These are phyloP conservation scores for Bacidia rubella DNA, from an alignment of 495 filamentous ascomycete genomes.

Conservation along the genomic window DNA sequence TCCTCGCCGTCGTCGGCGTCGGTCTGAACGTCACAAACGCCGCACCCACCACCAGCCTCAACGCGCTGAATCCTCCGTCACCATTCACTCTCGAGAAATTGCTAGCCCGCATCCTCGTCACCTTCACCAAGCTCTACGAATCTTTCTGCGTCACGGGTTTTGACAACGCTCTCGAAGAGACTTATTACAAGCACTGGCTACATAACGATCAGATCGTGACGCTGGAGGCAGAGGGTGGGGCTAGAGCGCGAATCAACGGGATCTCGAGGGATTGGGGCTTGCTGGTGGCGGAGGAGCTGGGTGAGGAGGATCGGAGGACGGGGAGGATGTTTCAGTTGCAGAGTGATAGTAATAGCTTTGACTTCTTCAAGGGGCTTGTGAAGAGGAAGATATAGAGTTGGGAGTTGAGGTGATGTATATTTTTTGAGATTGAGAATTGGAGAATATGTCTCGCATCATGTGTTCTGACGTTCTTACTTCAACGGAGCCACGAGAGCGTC, in stretches of 20 bases:
- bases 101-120: slow-evolving; percentile 66
- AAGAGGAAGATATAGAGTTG: slow-evolving; percentile 53
- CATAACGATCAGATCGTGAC: slow-evolving; percentile 84
- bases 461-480: no score
- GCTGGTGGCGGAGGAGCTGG: slow-evolving; percentile 69
- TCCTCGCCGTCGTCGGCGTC: slow-evolving; percentile 78
- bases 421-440: no score
- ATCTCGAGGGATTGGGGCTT: slow-evolving; percentile 84
- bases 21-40: slow-evolving; percentile 81
- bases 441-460: no score
- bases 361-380: slow-evolving; percentile 85
- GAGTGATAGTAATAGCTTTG: slow-evolving; percentile 97
- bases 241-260: slow-evolving; percentile 67
- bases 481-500: no score
- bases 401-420: no score
- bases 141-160: slow-evolving; percentile 63
- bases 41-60: slow-evolving; percentile 76
- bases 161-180: slow-evolving; percentile 50
- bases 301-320: slow-evolving; percentile 53
- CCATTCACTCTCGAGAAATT: slow-evolving; percentile 66
- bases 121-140: slow-evolving; percentile 65
- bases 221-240: slow-evolving; percentile 70
- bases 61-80: slow-evolving; percentile 47
- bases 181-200: slow-evolving; percentile 82
- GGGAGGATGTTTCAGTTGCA: slow-evolving; percentile 74